These are phyloP conservation scores for Colletotrichum melonis DNA, from an alignment of 2,329 filamentous ascomycete genomes.

Conservation along the genomic window DNA sequence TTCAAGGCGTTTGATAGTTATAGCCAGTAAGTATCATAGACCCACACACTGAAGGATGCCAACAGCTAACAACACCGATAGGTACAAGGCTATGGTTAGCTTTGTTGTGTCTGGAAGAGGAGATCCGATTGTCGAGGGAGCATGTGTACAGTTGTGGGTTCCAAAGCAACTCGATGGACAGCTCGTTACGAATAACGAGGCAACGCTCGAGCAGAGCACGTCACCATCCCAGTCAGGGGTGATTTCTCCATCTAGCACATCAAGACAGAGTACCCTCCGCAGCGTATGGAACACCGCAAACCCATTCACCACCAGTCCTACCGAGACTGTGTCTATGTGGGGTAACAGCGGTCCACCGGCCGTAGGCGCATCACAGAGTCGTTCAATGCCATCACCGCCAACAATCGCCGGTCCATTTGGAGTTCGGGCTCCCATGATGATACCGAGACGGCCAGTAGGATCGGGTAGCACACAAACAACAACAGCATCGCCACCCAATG, in stretches of 20 bases:
- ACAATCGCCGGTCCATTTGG: not conserved
- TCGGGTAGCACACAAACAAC: slow-evolving; percentile 12
- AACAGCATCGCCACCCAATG: not conserved
- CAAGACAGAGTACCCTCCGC: slow-evolving; percentile 21
- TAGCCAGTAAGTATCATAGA: slow-evolving; percentile 38
- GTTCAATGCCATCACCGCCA: not conserved
- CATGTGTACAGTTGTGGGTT: slow-evolving; percentile 47
- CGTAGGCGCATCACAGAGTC: slow-evolving; percentile 38
- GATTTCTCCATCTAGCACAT: not conserved
- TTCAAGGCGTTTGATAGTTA: slow-evolving; percentile 45
- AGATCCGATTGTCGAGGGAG: slow-evolving; percentile 41
- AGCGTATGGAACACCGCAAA: slow-evolving; percentile 3
- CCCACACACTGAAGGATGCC: too few relatives aligned
- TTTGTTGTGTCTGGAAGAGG: slow-evolving; percentile 42
- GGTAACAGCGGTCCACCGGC: not conserved
- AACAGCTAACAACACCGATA: not conserved
- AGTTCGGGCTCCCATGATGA: slow-evolving; percentile 20
- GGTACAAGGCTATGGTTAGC: slow-evolving; percentile 40
- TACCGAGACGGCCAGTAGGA: slow-evolving; percentile 28
- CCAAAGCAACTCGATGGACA: slow-evolving; percentile 42
- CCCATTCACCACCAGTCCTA: slow-evolving; percentile 9
- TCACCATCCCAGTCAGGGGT: not conserved
- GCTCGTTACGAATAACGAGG: slow-evolving; percentile 39
- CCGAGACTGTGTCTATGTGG: slow-evolving; percentile 25
- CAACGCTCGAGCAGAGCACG: not conserved